Evolutionary conservation across 139 green algal species (phyloP).

Genomic region (Asterochloris sp.): DNA sequence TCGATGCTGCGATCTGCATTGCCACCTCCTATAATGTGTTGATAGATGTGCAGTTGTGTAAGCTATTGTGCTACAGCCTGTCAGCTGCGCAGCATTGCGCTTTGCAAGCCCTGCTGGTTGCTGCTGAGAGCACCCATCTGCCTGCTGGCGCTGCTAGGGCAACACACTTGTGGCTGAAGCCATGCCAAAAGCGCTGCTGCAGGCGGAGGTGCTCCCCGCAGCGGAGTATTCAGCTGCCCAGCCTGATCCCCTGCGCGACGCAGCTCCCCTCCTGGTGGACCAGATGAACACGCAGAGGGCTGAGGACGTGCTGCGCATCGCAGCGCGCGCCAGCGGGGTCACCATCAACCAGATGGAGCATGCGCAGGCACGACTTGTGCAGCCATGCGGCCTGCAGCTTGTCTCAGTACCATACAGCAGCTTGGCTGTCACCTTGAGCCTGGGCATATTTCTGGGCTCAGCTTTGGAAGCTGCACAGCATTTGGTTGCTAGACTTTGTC

Average conservation of each 20-base stretch:
- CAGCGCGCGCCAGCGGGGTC: conserved; percentile 36
- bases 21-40: no score
- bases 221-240: conserved; percentile 21
- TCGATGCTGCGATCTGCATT: no score
- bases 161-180: no score
- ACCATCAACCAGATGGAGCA: conserved; percentile 43
- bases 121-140: no score
- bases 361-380: not conserved
- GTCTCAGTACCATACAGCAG: no score
- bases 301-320: conserved; percentile 83
- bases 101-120: not conserved
- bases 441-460: no score
- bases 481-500: no score
- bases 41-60: no score
- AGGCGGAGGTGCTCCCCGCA: conserved; percentile 6
- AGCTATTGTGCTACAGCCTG: not conserved
- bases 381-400: not conserved
- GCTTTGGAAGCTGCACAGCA: no score
- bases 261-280: conserved; percentile 55
- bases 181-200: not conserved
- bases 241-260: conserved; percentile 43
- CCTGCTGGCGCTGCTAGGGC: no score
- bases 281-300: conserved; percentile 54
- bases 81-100: not conserved
- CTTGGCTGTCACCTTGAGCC: no score